phyloP scores from a whole-genome alignment of 257 asterid genomes.

The Solanum paucissectum region DNA sequence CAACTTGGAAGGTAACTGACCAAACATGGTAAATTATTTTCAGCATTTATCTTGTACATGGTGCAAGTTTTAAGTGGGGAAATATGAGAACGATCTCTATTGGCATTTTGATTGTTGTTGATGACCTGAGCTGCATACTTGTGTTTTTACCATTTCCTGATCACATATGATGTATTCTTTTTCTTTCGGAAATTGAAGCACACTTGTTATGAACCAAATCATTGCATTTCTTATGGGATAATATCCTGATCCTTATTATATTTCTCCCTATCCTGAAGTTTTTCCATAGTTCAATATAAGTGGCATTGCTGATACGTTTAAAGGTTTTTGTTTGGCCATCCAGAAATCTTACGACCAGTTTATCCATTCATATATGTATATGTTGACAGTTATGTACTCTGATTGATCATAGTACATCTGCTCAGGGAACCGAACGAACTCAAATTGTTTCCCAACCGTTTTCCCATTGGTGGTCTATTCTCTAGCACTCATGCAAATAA shows the following conservation, averaged over 20 bases:
- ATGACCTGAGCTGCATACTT: background rate
- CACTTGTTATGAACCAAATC: background rate
- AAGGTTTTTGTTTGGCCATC: background rate
- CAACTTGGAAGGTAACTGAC: slow-evolving; percentile 75
- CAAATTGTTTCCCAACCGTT: background rate
- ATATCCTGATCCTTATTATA: background rate
- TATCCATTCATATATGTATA: background rate
- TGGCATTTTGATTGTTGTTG: background rate
- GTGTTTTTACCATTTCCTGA: background rate
- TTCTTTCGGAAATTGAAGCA: background rate
- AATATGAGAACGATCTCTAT: background rate
- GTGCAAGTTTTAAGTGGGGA: background rate
- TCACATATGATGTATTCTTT: background rate
- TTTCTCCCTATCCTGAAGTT: background rate
- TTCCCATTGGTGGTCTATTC: background rate
- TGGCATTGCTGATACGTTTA: background rate
- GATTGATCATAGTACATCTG: background rate
- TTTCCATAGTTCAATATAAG: background rate
- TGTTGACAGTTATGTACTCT: background rate
- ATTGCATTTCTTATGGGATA: background rate
- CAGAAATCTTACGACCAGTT: background rate
- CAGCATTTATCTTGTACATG: background rate
- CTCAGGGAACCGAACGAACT: background rate
- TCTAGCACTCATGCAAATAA: background rate
- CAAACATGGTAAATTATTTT: background rate